A percentile compares a stretch with the other conserved stretches of the same genome.
These are phyloP conservation scores for Wallacemonas sp. DNA, from an alignment of 208 protist genomes.

Conservation along the genomic window DNA sequence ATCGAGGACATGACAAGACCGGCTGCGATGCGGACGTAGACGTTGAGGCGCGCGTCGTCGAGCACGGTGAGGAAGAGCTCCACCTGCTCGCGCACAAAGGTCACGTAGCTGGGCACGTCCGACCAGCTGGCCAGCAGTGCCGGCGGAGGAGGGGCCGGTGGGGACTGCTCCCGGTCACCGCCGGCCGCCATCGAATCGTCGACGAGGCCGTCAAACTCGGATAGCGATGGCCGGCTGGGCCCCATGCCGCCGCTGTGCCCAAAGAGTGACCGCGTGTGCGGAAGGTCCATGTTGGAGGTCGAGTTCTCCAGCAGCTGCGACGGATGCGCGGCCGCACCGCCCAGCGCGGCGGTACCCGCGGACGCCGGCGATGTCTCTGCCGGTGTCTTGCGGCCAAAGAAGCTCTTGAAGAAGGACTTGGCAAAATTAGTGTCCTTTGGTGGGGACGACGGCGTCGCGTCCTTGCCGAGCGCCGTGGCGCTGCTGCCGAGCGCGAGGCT, in stretches of 20 bases:
- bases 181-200: neutral
- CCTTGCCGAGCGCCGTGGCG: neutral
- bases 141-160: neutral
- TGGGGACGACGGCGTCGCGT: conserved; percentile 3
- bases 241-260: conserved; percentile 1
- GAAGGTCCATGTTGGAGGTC: neutral
- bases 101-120: conserved; percentile 53
- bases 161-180: neutral
- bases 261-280: neutral
- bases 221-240: neutral
- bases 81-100: conserved; percentile 42
- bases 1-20: conserved; percentile 48
- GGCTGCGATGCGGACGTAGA: conserved; percentile 46
- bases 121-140: conserved; percentile 36
- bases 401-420: conserved; percentile 58
- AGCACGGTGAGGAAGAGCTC: conserved; percentile 40
- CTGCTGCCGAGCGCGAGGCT: neutral
- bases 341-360: neutral
- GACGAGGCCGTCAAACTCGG: conserved; percentile 3
- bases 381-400: conserved; percentile 33
- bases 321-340: neutral
- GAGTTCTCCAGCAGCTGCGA: conserved; percentile 10
- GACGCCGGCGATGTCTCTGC: conserved; percentile 6
- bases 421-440: conserved; percentile 36
- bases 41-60: conserved; percentile 27